A percentile compares a stretch with the other conserved stretches of the same genome.
Conservation (phyloP, 2,329 filamentous ascomycete species). For the Geosmithia putterillii region DNA sequence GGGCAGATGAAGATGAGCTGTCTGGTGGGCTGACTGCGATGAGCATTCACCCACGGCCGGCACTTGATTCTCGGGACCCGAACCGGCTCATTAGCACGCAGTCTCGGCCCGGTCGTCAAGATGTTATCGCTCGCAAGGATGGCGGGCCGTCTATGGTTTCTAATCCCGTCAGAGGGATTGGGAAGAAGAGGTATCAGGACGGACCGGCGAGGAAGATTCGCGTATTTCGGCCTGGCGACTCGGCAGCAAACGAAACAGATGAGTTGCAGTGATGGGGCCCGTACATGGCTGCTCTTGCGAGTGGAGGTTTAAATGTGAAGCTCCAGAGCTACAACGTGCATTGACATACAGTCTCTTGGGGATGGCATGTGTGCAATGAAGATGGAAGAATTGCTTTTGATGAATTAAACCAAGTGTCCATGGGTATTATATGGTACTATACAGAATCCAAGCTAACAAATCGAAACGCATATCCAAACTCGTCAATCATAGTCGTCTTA, state of each 20-base stretch:
- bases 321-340: too few relatives aligned
- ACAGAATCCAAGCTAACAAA: too few relatives aligned
- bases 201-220: neutral
- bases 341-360: too few relatives aligned
- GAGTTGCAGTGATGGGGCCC: slow-evolving; percentile 16
- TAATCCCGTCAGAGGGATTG: neutral
- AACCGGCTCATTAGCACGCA: slow-evolving; percentile 11
- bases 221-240: slow-evolving; percentile 10
- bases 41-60: slow-evolving; percentile 16
- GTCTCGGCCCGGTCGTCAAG: neutral
- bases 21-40: too few relatives aligned
- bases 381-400: too few relatives aligned
- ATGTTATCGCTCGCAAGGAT: slow-evolving; percentile 5
- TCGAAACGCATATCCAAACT: too few relatives aligned
- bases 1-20: too few relatives aligned
- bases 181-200: neutral
- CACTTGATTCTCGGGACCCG: slow-evolving; percentile 12
- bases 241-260: slow-evolving; percentile 15
- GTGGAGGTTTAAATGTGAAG: too few relatives aligned
- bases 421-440: too few relatives aligned
- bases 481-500: neutral
- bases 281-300: too few relatives aligned
- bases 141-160: slow-evolving; percentile 9
- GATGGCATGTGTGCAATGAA: too few relatives aligned
- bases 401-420: too few relatives aligned